Evolutionary conservation across 2,329 filamentous ascomycete genomes (phyloP).

Genomic region (Aspergillus uvarum): DNA sequence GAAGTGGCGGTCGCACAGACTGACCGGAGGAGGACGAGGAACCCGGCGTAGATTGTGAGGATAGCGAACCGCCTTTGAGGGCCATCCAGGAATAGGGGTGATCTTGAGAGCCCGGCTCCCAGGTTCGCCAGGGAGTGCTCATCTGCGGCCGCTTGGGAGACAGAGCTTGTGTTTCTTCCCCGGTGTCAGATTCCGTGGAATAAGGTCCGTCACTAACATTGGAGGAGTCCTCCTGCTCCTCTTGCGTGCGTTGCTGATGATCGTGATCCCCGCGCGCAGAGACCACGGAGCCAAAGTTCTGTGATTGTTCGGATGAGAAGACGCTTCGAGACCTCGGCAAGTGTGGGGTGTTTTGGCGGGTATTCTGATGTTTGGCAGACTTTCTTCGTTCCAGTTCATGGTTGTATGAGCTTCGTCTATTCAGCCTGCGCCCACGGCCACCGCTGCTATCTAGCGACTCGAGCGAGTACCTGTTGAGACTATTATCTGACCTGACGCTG

Average conservation of each 20-base stretch:
- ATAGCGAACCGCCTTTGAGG: not conserved
- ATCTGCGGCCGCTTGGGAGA: constrained; percentile 6
- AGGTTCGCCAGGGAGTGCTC: constrained; percentile 6
- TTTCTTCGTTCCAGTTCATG: constrained; percentile 29
- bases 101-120: constrained; percentile 9
- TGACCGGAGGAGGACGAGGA: not conserved
- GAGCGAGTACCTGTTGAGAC: constrained; percentile 15
- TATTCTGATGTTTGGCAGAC: constrained; percentile 5
- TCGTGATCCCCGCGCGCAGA: not conserved
- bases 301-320: constrained; percentile 18
- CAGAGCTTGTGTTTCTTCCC: constrained; percentile 9
- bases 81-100: constrained; percentile 2
- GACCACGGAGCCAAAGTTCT: constrained; percentile 7
- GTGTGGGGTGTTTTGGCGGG: constrained; percentile 9
- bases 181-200: constrained; percentile 8
- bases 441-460: constrained; percentile 26
- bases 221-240: not conserved
- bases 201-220: constrained; percentile 7
- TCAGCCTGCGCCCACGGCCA: constrained; percentile 22
- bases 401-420: constrained; percentile 34
- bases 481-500: constrained; percentile 20
- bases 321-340: constrained; percentile 22
- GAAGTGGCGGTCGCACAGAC: constrained; percentile 9
- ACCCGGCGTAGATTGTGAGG: constrained; percentile 1
- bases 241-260: not conserved